A percentile compares a stretch with the other conserved stretches of the same genome.
Evolutionary conservation across 257 asterid species (phyloP).

Genomic region (Solanum verrucosum): DNA sequence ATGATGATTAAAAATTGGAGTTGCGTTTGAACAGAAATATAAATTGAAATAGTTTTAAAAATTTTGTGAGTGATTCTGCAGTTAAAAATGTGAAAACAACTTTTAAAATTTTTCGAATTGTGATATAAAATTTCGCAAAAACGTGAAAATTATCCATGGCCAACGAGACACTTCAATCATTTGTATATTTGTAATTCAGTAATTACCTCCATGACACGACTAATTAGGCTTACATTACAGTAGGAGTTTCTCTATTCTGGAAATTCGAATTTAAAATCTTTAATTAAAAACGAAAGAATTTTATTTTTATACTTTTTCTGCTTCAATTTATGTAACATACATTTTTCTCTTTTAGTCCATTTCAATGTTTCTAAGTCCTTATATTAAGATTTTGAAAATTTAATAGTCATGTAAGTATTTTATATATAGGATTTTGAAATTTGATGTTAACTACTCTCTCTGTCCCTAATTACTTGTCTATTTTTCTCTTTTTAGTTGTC

Average conservation of each 20-base stretch:
- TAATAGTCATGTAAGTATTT: background rate
- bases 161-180: background rate
- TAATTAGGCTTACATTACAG: background rate
- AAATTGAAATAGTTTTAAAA: background rate
- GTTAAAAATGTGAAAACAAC: background rate
- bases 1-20: background rate
- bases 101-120: background rate
- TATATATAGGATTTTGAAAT: too few species aligned
- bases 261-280: background rate
- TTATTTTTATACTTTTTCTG: background rate
- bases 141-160: background rate
- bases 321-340: background rate
- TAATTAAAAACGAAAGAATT: fast-evolving
- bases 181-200: background rate
- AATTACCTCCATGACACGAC: background rate
- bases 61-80: background rate
- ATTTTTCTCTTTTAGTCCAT: background rate
- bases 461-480: too few species aligned
- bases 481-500: too few species aligned
- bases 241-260: background rate
- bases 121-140: background rate
- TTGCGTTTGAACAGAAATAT: background rate
- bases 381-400: background rate
- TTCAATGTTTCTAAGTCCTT: background rate
- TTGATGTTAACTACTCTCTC: background rate